phyloP scores from a whole-genome alignment of 2,329 filamentous ascomycete genomes.

The Penicillium carneum region DNA sequence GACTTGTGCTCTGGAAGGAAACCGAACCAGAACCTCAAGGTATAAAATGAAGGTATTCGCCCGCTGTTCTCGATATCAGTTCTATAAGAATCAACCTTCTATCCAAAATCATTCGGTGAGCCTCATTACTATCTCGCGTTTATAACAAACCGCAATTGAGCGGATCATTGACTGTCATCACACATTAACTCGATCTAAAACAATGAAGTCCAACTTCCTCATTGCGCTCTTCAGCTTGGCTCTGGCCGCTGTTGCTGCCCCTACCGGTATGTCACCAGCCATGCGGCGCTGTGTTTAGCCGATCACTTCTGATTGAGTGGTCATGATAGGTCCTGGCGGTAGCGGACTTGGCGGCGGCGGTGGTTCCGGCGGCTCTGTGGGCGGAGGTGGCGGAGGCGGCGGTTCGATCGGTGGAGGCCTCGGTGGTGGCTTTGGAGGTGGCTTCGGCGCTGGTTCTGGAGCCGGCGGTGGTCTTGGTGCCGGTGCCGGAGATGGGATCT shows the following conservation, averaged over 20 bases:
- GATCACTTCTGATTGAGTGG: not conserved
- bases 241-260: conserved; percentile 13
- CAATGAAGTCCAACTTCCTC: conserved; percentile 17
- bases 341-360: conserved; percentile 3
- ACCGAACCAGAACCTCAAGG: not conserved
- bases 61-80: not conserved
- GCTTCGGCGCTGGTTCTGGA: conserved; percentile 7
- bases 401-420: conserved; percentile 14
- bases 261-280: conserved; percentile 1
- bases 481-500: not conserved
- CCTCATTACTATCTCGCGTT: too few species aligned
- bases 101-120: not conserved
- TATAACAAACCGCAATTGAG: not conserved
- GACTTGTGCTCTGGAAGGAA: not conserved
- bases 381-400: conserved; percentile 11
- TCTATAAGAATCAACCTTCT: not conserved
- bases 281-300: too few species aligned
- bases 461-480: not conserved
- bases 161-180: not conserved
- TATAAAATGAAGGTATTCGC: conserved; percentile 7
- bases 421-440: conserved; percentile 12
- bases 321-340: not conserved
- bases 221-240: conserved; percentile 14
- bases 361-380: not conserved
- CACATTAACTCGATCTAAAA: not conserved